Evolutionary conservation across 2,329 filamentous ascomycete genomes (phyloP).

Genomic region (Capronia coronata): DNA sequence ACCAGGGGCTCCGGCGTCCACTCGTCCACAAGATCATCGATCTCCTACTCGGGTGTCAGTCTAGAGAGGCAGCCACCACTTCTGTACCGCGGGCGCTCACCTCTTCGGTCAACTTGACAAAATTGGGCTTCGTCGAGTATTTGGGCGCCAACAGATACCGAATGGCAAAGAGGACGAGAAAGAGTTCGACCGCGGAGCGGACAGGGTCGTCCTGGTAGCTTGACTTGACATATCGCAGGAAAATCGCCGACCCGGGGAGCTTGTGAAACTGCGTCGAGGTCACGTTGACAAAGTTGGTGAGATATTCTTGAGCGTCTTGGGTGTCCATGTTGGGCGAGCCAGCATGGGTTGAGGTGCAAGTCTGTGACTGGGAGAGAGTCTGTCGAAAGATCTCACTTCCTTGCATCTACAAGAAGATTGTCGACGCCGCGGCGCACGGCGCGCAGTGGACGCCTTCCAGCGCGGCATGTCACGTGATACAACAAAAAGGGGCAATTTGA

Average conservation of each 20-base stretch:
- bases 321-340: slow-evolving; percentile 45
- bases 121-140: slow-evolving; percentile 88
- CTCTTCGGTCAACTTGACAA: slow-evolving; percentile 82
- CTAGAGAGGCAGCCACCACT: background rate
- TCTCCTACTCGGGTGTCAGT: slow-evolving; percentile 54
- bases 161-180: slow-evolving; percentile 91
- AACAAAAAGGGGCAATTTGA: slow-evolving; percentile 13
- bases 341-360: too few species aligned
- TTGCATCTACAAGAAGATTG: too few species aligned
- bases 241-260: slow-evolving; percentile 86
- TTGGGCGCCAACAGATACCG: slow-evolving; percentile 86
- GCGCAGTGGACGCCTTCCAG: background rate
- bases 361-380: too few species aligned
- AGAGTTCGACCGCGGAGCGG: slow-evolving; percentile 83
- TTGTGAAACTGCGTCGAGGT: slow-evolving; percentile 69
- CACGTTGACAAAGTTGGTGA: slow-evolving; percentile 50
- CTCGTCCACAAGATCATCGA: slow-evolving; percentile 92
- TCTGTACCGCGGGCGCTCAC: slow-evolving; percentile 33
- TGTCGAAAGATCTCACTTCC: too few species aligned
- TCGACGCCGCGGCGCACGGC: background rate
- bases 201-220: slow-evolving; percentile 97
- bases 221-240: slow-evolving; percentile 90
- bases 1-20: slow-evolving; percentile 95
- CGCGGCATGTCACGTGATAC: slow-evolving; percentile 13
- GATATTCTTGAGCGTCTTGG: slow-evolving; percentile 47